These are phyloP conservation scores for Xenoacremonium recifei DNA, from an alignment of 2,329 filamentous ascomycete species.

Conservation along the genomic window DNA sequence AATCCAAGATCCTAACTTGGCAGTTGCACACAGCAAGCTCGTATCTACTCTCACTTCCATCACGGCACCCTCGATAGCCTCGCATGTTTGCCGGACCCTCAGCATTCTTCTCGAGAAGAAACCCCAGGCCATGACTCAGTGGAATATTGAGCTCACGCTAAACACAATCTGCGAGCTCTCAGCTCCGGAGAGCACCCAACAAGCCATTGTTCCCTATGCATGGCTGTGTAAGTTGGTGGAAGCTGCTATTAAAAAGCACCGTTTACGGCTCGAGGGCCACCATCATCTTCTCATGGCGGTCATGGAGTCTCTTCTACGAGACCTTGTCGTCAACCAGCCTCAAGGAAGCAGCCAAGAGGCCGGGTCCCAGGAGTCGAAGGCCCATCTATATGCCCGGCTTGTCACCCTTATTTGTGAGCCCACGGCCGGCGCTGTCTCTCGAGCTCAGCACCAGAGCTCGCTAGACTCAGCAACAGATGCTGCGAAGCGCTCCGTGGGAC, in stretches of 20 bases:
- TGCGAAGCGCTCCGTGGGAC: slow-evolving; percentile 59
- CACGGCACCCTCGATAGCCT: slow-evolving; percentile 30
- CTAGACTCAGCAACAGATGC: slow-evolving; percentile 61
- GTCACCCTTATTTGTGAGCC: slow-evolving; percentile 61
- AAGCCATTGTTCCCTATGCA: slow-evolving; percentile 39
- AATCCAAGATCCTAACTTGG: slow-evolving; percentile 35
- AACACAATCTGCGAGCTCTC: slow-evolving; percentile 41
- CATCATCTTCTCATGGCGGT: slow-evolving; percentile 56
- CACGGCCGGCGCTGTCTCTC: slow-evolving; percentile 53
- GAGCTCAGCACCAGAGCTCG: slow-evolving; percentile 39
- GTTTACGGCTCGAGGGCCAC: slow-evolving; percentile 60
- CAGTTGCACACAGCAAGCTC: slow-evolving; percentile 42
- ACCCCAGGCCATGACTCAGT: slow-evolving; percentile 52
- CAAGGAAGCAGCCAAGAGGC: slow-evolving; percentile 15
- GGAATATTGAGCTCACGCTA: slow-evolving; percentile 56
- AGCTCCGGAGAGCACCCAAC: slow-evolving; percentile 20
- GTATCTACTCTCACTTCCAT: slow-evolving; percentile 31
- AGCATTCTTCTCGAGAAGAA: slow-evolving; percentile 49
- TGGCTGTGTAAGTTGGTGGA: slow-evolving; percentile 54
- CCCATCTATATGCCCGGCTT: slow-evolving; percentile 52
- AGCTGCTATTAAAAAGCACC: slow-evolving; percentile 57
- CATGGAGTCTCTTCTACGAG: slow-evolving; percentile 55
- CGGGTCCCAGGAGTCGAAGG: slow-evolving; percentile 41
- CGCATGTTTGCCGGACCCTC: slow-evolving; percentile 40
- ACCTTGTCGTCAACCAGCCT: slow-evolving; percentile 42